Evolutionary conservation across 306 rosid species (phyloP).

Genomic region (Pyrus communis): DNA sequence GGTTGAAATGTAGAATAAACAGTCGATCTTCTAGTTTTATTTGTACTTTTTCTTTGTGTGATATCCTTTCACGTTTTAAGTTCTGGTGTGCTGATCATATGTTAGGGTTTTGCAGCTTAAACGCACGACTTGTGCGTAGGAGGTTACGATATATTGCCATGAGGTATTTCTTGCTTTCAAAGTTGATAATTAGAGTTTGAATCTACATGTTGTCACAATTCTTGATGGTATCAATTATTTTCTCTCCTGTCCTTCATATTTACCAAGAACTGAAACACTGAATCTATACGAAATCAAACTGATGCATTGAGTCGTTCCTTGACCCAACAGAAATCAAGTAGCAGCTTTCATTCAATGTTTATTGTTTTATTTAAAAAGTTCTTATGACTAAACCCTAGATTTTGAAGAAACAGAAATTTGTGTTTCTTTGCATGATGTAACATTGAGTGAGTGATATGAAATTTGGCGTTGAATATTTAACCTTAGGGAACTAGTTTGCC

Average conservation of each 20-base stretch:
- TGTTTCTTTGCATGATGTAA: too few relatives aligned
- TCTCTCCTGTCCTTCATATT: neutral
- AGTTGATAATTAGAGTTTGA: neutral
- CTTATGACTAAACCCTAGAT: neutral
- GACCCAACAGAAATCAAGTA: neutral
- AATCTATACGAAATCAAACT: neutral
- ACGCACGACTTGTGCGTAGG: conserved; percentile 77
- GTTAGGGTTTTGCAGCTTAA: conserved; percentile 48
- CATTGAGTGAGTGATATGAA: neutral
- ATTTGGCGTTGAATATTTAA: neutral
- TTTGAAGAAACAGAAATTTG: neutral
- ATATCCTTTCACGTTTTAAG: neutral
- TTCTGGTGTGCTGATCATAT: neutral
- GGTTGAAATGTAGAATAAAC: neutral
- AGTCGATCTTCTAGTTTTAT: neutral
- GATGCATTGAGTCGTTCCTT: neutral
- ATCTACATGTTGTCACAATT: neutral
- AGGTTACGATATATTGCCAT: conserved; percentile 73
- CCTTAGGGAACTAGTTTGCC: neutral
- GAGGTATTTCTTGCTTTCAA: conserved; percentile 41
- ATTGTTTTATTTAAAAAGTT: neutral
- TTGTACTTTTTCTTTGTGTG: neutral
- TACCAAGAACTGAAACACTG: neutral
- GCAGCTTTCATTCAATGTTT: neutral
- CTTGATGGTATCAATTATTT: neutral